A percentile compares a stretch with the other conserved stretches of the same genome.
phyloP scores from a whole-genome alignment of 257 asterid species.

The Ehretia macrophylla region DNA sequence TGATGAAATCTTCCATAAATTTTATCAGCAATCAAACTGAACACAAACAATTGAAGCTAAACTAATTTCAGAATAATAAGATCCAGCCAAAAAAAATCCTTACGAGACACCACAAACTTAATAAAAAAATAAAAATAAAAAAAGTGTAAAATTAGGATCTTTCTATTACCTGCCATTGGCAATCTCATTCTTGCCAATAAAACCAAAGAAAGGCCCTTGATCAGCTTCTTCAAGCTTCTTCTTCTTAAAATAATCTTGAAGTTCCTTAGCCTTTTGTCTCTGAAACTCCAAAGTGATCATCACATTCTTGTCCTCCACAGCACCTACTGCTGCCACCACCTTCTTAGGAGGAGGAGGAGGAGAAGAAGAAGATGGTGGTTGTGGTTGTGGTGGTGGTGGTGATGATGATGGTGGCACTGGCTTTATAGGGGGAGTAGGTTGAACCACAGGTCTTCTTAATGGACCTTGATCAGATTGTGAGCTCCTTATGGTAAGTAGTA shows the following conservation, averaged over 20 bases:
- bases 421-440: slow-evolving; percentile 59
- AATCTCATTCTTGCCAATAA: slow-evolving; percentile 83
- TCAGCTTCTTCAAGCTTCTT: slow-evolving; percentile 78
- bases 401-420: slow-evolving; percentile 54
- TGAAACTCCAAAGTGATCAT: slow-evolving; percentile 80
- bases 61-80: no score
- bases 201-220: slow-evolving; percentile 96
- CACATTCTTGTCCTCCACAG: slow-evolving; percentile 42
- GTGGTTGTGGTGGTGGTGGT: not conserved
- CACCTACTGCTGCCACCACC: slow-evolving; percentile 31
- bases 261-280: slow-evolving; percentile 94
- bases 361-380: slow-evolving; percentile 22
- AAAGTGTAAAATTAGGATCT: not conserved
- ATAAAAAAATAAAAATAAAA: not conserved
- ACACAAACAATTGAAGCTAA: no score
- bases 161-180: slow-evolving; percentile 80
- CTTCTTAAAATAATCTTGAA: slow-evolving; percentile 87
- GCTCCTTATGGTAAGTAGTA: slow-evolving; percentile 45
- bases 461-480: slow-evolving; percentile 87
- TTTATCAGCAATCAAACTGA: no score
- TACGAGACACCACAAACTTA: not conserved
- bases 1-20: no score
- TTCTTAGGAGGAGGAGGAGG: slow-evolving; percentile 39
- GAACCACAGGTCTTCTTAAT: slow-evolving; percentile 79
- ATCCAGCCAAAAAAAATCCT: no score